A percentile compares a stretch with the other conserved stretches of the same genome.
These are phyloP conservation scores for Coemansia sp. DNA, from an alignment of 192 early-diverging fungal genomes.

Conservation along the genomic window DNA sequence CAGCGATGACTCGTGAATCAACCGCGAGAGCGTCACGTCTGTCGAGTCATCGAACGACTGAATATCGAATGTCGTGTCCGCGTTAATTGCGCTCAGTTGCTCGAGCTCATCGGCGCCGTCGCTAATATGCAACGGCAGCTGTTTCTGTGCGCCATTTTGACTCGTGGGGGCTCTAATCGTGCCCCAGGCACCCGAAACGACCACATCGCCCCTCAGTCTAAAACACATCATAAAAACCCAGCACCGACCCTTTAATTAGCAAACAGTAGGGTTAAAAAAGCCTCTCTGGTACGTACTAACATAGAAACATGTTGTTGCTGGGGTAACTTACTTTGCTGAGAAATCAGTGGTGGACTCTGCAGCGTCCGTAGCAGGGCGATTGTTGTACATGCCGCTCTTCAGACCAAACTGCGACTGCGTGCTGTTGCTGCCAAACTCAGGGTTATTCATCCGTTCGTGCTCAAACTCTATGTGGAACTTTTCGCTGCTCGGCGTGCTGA, in stretches of 20 bases:
- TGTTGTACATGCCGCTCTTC: slow-evolving; percentile 43
- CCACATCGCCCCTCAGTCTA: slow-evolving; percentile 45
- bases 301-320: neutral
- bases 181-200: slow-evolving; percentile 39
- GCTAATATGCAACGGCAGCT: neutral
- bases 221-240: neutral
- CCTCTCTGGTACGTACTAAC: neutral
- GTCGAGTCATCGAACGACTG: slow-evolving; percentile 27
- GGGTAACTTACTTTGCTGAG: slow-evolving; percentile 28
- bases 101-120: neutral
- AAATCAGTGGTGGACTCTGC: slow-evolving; percentile 28
- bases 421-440: slow-evolving; percentile 8
- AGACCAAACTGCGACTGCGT: slow-evolving; percentile 38
- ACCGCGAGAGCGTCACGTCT: slow-evolving; percentile 21
- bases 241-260: neutral
- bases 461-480: slow-evolving; percentile 35
- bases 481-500: slow-evolving; percentile 30
- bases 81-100: slow-evolving; percentile 1
- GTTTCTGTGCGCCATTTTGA: neutral
- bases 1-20: slow-evolving; percentile 20
- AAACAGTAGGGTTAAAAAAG: neutral
- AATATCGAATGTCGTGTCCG: slow-evolving; percentile 33
- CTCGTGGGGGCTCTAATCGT: slow-evolving; percentile 7
- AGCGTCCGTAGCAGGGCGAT: neutral
- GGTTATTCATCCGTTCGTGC: slow-evolving; percentile 16